A percentile compares a stretch with the other conserved stretches of the same genome.
Evolutionary conservation across 2,329 filamentous ascomycete genomes (phyloP).

Genomic region (Colletotrichum limetticola): DNA sequence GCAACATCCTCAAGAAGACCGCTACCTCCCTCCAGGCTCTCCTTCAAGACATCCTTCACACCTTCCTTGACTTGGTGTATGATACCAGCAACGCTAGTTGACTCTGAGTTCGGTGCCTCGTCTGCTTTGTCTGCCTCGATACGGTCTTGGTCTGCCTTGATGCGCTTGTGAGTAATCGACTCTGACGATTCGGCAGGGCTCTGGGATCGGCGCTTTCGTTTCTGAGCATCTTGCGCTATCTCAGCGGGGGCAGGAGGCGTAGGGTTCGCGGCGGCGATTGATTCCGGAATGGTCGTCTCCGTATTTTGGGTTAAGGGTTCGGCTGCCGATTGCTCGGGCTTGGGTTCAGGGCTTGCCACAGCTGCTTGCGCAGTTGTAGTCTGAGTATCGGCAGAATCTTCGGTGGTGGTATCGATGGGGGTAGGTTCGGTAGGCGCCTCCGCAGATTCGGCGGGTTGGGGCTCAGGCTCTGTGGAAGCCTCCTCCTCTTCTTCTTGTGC

Average conservation of each 20-base stretch:
- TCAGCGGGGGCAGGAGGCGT: slow-evolving; percentile 30
- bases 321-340: not conserved
- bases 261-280: slow-evolving; percentile 9
- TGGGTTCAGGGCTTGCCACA: not conserved
- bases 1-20: slow-evolving; percentile 28
- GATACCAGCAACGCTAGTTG: slow-evolving; percentile 11
- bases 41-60: slow-evolving; percentile 6
- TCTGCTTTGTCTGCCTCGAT: slow-evolving; percentile 52
- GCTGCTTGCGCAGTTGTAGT: slow-evolving; percentile 38
- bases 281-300: not conserved
- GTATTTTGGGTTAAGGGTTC: not conserved
- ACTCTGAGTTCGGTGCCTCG: not conserved
- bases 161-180: slow-evolving; percentile 65
- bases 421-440: slow-evolving; percentile 29
- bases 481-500: slow-evolving; percentile 26
- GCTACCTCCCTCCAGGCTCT: slow-evolving; percentile 12
- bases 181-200: slow-evolving; percentile 68
- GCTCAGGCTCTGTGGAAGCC: slow-evolving; percentile 1
- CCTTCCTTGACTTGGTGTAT: slow-evolving; percentile 16
- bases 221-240: slow-evolving; percentile 64
- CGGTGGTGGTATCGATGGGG: slow-evolving; percentile 11
- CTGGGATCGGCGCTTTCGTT: slow-evolving; percentile 74
- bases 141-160: slow-evolving; percentile 60
- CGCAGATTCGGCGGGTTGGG: slow-evolving; percentile 27
- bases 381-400: slow-evolving; percentile 2